Evolutionary conservation across 2,329 filamentous ascomycete species (phyloP), one percentile per base, ranked within the genome.

Genomic region (Colletotrichum simmondsii): DNA sequence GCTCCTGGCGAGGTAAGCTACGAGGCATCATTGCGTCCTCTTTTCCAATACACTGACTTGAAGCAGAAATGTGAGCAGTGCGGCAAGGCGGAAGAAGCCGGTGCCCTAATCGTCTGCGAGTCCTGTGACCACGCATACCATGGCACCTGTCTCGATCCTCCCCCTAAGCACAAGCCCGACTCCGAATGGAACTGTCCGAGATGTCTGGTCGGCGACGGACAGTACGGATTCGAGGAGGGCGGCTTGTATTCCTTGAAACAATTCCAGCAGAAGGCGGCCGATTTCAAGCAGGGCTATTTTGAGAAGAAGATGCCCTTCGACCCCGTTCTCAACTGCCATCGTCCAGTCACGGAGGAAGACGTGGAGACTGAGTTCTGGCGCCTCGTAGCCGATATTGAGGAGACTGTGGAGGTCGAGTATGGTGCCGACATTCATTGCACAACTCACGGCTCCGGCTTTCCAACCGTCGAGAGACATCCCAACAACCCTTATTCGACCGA

Each of bases 351-450:
- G 0, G 97, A 99, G 80, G 95, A 98, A 75, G 97, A 98, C 76
- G 94, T 99, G 4, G 97, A 99, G 83, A 92, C 92, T 24, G 97
- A 99, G 80, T 99, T 99, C 81, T 99, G 97, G 97, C 91, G 95
- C 77, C 88, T 98, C 10, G 97, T 98, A 0, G 94, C 97, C 60
- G 97, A 95, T 78, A 88, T 98, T 63, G 96, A 97, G 74, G 97
- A 98, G 82, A 97, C 95, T 0, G 95, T 98, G 1, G 97, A 98
- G 81, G 97, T 99, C 2, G 97, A 99, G 80, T 99, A 99, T 78
- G 97, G 97, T 52, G 97, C 97, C 11, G 97, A 99, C 78, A 98
- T 99, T 65, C 97, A 99, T 81, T 98, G 95, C 64, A 98, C 97
- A 0, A 99, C 97, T 0, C 97, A 99, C 79, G 97, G 97, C 10